These are phyloP conservation scores for Paraurostyla sp. DNA, from an alignment of 73 alveolate genomes.

Conservation along the genomic window DNA sequence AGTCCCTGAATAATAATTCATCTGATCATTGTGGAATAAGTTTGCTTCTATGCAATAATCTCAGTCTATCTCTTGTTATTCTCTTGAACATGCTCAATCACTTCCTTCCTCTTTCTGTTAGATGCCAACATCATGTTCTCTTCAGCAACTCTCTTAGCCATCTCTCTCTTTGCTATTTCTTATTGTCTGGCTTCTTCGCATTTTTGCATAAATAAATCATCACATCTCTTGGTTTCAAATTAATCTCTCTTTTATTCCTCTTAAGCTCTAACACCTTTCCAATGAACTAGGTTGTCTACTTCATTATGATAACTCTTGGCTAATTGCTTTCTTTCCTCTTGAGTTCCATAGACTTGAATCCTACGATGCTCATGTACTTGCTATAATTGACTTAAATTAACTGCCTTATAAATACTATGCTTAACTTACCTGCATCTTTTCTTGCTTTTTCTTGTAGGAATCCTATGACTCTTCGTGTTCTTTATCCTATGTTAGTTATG, in stretches of 20 bases:
- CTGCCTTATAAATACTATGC: background rate
- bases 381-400: background rate
- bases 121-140: slow-evolving; percentile 22
- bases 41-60: background rate
- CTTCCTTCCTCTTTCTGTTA: slow-evolving; percentile 6
- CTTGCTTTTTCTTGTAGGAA: background rate
- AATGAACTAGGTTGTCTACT: background rate
- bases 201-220: background rate
- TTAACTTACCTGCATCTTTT: background rate
- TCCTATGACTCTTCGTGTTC: background rate
- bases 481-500: slow-evolving; percentile 2
- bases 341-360: background rate
- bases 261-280: background rate
- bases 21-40: slow-evolving; percentile 35
- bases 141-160: slow-evolving; percentile 6
- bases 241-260: slow-evolving; percentile 23
- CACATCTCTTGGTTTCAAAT: background rate
- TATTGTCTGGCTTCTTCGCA: slow-evolving; percentile 4
- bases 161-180: slow-evolving; percentile 24
- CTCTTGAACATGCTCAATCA: background rate
- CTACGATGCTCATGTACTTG: slow-evolving; percentile 26
- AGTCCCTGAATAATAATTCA: background rate
- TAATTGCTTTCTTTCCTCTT: slow-evolving; percentile 14
- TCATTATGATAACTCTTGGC: background rate
- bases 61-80: background rate